Conservation (phyloP, 139 green algal species). For the Penium margaritaceum region DNA sequence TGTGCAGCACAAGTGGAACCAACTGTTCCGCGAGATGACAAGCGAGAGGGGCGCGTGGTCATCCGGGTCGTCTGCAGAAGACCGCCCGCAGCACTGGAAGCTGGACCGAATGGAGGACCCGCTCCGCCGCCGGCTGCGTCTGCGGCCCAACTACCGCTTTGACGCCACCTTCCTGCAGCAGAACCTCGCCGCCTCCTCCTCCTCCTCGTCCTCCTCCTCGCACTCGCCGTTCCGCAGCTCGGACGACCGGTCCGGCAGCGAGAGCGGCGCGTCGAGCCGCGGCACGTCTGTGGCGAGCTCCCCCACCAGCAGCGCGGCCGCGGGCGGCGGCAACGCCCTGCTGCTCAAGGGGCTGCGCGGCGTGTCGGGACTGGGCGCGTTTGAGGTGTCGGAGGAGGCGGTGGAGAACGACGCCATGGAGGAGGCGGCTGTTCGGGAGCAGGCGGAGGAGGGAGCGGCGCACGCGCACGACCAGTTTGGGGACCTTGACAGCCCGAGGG, state of each 20-base stretch:
- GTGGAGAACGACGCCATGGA: slow-evolving; percentile 3
- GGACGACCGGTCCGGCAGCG: not conserved
- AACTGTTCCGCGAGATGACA: slow-evolving; percentile 20
- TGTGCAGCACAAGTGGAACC: slow-evolving; percentile 10
- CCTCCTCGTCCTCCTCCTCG: not conserved
- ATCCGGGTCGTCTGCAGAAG: not conserved
- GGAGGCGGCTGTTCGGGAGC: not conserved
- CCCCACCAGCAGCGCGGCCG: not conserved
- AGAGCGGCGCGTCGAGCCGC: not conserved
- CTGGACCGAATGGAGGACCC: slow-evolving; percentile 36
- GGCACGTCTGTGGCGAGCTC: not conserved
- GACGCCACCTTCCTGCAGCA: slow-evolving; percentile 12
- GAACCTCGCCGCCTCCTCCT: not conserved
- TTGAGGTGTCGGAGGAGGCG: not conserved
- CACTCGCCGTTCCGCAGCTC: not conserved
- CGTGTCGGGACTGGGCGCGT: not conserved
- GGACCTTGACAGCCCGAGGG: no score
- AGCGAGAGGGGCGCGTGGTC: slow-evolving; percentile 27
- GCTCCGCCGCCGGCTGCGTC: slow-evolving; percentile 8
- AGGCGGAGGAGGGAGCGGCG: not conserved
- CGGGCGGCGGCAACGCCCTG: not conserved
- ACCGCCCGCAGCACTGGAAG: slow-evolving; percentile 21
- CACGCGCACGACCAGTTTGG: no score
- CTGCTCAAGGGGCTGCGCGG: not conserved
- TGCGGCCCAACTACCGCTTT: slow-evolving; percentile 30